Percentiles rank a stretch among this genome's conserved stretches.
These are phyloP conservation scores for Spinellus fusiger DNA, from an alignment of 192 early-diverging fungal genomes.

Conservation along the genomic window DNA sequence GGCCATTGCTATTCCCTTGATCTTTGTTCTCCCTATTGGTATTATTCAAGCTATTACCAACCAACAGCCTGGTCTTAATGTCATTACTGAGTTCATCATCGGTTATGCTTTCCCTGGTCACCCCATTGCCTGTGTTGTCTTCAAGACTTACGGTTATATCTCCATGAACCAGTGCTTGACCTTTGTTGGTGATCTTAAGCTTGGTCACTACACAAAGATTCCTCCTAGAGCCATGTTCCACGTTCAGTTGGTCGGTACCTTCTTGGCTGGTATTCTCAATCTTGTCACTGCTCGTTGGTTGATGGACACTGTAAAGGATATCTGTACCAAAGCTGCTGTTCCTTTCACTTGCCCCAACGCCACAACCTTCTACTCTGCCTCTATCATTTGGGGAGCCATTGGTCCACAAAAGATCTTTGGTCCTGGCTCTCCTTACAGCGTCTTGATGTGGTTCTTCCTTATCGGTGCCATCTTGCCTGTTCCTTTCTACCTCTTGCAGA, in stretches of 20 bases:
- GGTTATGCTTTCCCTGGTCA: constrained; percentile 78
- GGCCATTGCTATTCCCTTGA: constrained; percentile 46
- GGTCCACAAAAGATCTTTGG: constrained; percentile 61
- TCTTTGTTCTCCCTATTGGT: constrained; percentile 77
- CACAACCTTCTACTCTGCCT: constrained; percentile 58
- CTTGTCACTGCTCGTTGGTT: constrained; percentile 40
- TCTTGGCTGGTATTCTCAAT: constrained; percentile 53
- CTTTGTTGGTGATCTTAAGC: constrained; percentile 69
- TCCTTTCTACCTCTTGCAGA: constrained; percentile 48
- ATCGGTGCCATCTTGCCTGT: constrained; percentile 51
- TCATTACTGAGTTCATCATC: constrained; percentile 80
- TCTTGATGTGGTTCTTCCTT: constrained; percentile 42
- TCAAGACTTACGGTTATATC: constrained; percentile 83
- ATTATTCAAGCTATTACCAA: constrained; percentile 78
- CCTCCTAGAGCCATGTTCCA: constrained; percentile 60
- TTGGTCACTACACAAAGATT: constrained; percentile 75
- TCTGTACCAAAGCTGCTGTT: constrained; percentile 34
- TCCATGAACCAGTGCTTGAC: constrained; percentile 73
- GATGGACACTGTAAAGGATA: constrained; percentile 33
- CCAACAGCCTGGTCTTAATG: constrained; percentile 69
- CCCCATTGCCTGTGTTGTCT: constrained; percentile 76
- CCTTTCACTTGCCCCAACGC: constrained; percentile 47
- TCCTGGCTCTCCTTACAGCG: constrained; percentile 30
- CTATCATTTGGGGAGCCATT: constrained; percentile 75
- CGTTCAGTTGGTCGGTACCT: constrained; percentile 52